These are phyloP conservation scores for Syzygium jambos DNA, from an alignment of 345 rosid species.

Conservation along the genomic window DNA sequence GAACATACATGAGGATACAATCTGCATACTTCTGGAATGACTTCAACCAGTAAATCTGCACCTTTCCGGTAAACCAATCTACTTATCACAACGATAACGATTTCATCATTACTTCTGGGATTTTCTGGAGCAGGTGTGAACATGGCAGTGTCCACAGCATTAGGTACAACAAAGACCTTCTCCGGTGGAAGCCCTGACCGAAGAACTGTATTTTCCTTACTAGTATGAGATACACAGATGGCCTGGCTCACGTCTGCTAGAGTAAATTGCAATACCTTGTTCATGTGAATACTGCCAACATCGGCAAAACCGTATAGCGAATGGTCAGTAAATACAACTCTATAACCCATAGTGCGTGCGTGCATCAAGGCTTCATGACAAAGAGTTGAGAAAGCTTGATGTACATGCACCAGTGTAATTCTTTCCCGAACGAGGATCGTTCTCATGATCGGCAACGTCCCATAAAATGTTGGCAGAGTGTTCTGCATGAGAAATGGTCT, in stretches of 20 bases:
- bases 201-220: constrained; percentile 92
- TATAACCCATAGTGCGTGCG: constrained; percentile 87
- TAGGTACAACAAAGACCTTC: constrained; percentile 84
- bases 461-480: constrained; percentile 74
- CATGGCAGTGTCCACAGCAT: constrained; percentile 99
- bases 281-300: constrained; percentile 97
- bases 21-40: constrained; percentile 83
- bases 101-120: constrained; percentile 37
- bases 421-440: constrained; percentile 72
- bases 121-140: constrained; percentile 64
- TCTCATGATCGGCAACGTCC: constrained; percentile 76
- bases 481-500: constrained; percentile 77
- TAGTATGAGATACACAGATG: constrained; percentile 92
- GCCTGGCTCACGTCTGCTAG: constrained; percentile 95
- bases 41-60: constrained; percentile 94
- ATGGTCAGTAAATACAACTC: constrained; percentile 88
- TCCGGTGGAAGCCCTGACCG: constrained; percentile 81
- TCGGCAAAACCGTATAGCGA: constrained; percentile 91
- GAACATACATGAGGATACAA: constrained; percentile 67
- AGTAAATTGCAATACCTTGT: constrained; percentile 87
- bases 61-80: constrained; percentile 95
- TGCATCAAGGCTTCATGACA: constrained; percentile 97
- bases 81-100: constrained; percentile 84
- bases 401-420: constrained; percentile 84
- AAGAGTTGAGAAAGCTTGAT: constrained; percentile 97